A percentile compares a stretch with the other conserved stretches of the same genome.
Conservation (phyloP, 2,329 filamentous ascomycete species). For the Seiridium unicorne region DNA sequence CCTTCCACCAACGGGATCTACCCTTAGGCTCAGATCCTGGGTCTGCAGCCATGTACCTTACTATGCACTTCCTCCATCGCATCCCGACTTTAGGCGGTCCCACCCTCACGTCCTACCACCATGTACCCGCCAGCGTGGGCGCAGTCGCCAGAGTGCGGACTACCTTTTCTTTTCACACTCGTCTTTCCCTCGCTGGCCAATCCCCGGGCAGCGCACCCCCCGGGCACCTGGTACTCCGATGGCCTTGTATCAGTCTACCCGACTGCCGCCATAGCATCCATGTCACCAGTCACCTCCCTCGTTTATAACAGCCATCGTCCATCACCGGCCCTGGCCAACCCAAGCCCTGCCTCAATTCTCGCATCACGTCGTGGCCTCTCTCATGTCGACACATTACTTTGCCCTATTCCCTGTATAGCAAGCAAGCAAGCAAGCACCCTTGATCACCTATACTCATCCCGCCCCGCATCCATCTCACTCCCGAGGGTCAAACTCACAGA, state of each 20-base stretch:
- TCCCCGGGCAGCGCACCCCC: background rate
- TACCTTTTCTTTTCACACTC: background rate
- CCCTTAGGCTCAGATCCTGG: background rate
- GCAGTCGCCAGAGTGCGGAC: background rate
- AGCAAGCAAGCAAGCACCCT: background rate
- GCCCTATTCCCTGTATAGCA: background rate
- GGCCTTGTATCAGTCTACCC: conserved; percentile 4
- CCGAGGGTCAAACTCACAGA: conserved; percentile 13
- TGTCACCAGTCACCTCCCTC: background rate
- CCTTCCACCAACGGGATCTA: conserved; percentile 10
- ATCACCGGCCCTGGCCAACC: conserved; percentile 5
- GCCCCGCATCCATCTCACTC: background rate
- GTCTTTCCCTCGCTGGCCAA: background rate
- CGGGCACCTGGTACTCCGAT: background rate
- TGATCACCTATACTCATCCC: background rate
- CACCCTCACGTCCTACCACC: background rate
- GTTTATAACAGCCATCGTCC: conserved; percentile 1
- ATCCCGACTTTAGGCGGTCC: background rate
- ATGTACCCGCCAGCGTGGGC: background rate
- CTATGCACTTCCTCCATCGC: background rate
- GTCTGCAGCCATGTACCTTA: background rate
- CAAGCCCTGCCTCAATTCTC: conserved; percentile 1
- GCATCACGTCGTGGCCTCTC: background rate
- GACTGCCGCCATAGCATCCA: conserved; percentile 1
- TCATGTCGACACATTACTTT: conserved; percentile 5